These are phyloP conservation scores for Metschnikowia chrysomelidarum DNA, from an alignment of 805 yeast genomes.

Conservation along the genomic window DNA sequence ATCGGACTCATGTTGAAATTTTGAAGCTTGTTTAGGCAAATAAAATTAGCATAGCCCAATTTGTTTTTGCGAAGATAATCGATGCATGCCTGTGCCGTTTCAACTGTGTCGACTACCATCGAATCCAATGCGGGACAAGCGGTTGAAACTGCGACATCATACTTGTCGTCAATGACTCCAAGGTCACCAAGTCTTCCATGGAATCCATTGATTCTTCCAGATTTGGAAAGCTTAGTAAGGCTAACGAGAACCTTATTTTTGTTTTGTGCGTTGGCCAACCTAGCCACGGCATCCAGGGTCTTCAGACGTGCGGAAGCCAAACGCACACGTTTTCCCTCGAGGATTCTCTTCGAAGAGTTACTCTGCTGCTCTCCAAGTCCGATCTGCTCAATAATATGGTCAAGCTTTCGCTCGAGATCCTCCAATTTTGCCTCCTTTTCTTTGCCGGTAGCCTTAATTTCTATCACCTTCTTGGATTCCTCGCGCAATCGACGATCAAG, in stretches of 20 bases:
- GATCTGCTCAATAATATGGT: constrained; percentile 53
- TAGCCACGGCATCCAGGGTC: constrained; percentile 62
- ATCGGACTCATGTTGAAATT: constrained; percentile 57
- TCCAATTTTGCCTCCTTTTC: constrained; percentile 46
- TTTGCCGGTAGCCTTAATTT: constrained; percentile 48
- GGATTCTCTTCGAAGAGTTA: constrained; percentile 42
- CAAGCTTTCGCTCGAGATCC: constrained; percentile 48
- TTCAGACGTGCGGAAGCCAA: constrained; percentile 56
- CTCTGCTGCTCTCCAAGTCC: constrained; percentile 58
- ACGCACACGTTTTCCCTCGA: constrained; percentile 54
- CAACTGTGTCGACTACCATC: constrained; percentile 82
- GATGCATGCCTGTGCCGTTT: constrained; percentile 60
- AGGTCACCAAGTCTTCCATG: constrained; percentile 89
- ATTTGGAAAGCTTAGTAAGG: constrained; percentile 62
- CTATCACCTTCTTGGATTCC: constrained; percentile 43
- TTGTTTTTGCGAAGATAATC: constrained; percentile 78
- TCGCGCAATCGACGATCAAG: constrained; percentile 44
- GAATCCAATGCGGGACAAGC: constrained; percentile 91
- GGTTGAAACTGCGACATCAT: constrained; percentile 92
- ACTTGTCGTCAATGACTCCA: constrained; percentile 85
- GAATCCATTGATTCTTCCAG: constrained; percentile 84
- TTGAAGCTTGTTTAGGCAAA: constrained; percentile 72
- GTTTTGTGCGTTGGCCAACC: constrained; percentile 57
- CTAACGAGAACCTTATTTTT: constrained; percentile 73
- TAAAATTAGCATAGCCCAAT: constrained; percentile 87